Conservation (phyloP, 441 rosid genomes). For the Gossypium armourianum region DNA sequence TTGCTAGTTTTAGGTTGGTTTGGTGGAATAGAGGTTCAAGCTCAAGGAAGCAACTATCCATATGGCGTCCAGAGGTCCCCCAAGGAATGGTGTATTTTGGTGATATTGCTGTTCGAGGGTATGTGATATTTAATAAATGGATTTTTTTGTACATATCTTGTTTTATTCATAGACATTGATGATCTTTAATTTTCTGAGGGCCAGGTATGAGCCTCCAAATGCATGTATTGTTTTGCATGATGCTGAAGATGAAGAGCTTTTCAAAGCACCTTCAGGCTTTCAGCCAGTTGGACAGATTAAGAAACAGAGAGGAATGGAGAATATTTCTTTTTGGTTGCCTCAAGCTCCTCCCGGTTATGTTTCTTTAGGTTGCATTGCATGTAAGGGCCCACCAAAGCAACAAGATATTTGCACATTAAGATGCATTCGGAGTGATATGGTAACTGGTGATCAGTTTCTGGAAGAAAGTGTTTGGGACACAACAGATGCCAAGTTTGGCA, state of each 20-base stretch:
- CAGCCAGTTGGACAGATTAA: conserved; percentile 73
- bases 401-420: conserved; percentile 51
- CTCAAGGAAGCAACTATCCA: conserved; percentile 63
- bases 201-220: conserved; percentile 82
- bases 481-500: conserved; percentile 45
- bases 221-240: conserved; percentile 70
- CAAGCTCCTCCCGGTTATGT: conserved; percentile 94
- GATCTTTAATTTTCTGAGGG: conserved; percentile 15
- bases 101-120: conserved; percentile 91
- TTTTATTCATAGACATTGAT: conserved; percentile 6
- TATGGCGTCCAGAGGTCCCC: conserved; percentile 82
- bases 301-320: conserved; percentile 73
- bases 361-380: conserved; percentile 79
- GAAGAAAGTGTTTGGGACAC: conserved; percentile 93
- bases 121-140: conserved; percentile 18
- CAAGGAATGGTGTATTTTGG: conserved; percentile 84
- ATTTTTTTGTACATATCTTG: conserved; percentile 8
- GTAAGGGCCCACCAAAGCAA: conserved; percentile 68
- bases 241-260: conserved; percentile 53
- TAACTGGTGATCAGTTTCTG: conserved; percentile 65
- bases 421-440: conserved; percentile 81
- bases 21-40: conserved; percentile 79
- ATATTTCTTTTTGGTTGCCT: conserved; percentile 85
- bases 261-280: conserved; percentile 56
- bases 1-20: conserved; percentile 70